Base-by-base conservation (phyloP, 2,329 filamentous ascomycete species). In the Paecilomyces fulvus region DNA sequence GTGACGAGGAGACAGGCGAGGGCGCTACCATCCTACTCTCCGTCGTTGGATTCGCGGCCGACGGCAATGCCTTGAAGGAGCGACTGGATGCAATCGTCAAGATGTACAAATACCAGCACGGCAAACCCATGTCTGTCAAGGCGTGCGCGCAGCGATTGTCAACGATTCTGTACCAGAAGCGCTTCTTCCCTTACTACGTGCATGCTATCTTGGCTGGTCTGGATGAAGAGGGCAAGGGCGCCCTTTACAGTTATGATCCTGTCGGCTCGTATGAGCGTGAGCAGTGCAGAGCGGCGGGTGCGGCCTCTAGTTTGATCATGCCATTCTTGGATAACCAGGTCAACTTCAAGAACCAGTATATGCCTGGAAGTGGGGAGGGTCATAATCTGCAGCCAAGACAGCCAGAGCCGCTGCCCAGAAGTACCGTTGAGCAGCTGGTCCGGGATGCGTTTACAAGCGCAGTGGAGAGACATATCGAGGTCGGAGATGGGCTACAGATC, bases 301-400 rank as follows among this genome's bases (percentile, higher is more conserved):
- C 94, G 12, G 92, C 92, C 20, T 88, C 90, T 55, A 94, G 89
- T 68, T 78, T 99, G 74, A 99, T 99, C 76, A 99, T 96, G 89
- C 94, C 94, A 1, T 99, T 99, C 81, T 78, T 99, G 69, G 94
- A 99, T 75, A 99, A 99, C 75, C 95, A 99, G 77, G 94, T 99
- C 79, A 97, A 97, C 79, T 92, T 92, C 81, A 99, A 96, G 83
- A 99, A 99, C 74, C 92, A 96, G 79, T 95, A 96, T 72, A 81
- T 94, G 56, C 91, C 92, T 10, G 89, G 87, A 51, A 92, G 89
- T 66, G 91, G 90, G 56, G 82, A 83, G 59, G 92, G 92, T 49
- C 89, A 96, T 74, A 87, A 86, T 55, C 78, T 96, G 66, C 82
- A 87, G 64, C 81, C 83, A 59, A 73, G 71, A 59, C 71, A 71